phyloP scores from a whole-genome alignment of 1,139 yeast genomes.

The Arxiozyma slooffiae region DNA sequence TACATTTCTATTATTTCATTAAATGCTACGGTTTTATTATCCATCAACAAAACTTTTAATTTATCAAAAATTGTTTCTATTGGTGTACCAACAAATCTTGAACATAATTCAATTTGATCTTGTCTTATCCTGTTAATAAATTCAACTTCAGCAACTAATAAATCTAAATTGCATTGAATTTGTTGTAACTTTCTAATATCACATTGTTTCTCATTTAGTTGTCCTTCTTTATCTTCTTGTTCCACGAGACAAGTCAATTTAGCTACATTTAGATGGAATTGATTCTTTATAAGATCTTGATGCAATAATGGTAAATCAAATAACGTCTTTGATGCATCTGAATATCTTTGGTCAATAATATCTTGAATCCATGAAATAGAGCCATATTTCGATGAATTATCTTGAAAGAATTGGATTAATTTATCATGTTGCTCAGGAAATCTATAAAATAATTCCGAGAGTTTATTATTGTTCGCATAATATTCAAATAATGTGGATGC shows the following conservation, averaged over 20 bases:
- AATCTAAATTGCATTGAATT: constrained; percentile 41
- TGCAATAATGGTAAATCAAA: constrained; percentile 34
- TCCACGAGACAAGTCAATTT: constrained; percentile 42
- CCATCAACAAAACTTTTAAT: constrained; percentile 12
- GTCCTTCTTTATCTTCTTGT: constrained; percentile 8
- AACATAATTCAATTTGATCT: constrained; percentile 14
- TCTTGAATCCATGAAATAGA: constrained; percentile 69
- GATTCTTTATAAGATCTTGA: constrained; percentile 41
- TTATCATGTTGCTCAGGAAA: constrained; percentile 46
- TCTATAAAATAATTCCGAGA: constrained; percentile 45
- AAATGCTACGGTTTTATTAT: constrained; percentile 35
- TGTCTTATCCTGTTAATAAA: constrained; percentile 33
- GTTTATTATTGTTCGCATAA: constrained; percentile 46
- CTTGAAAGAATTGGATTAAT: constrained; percentile 45
- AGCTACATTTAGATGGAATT: constrained; percentile 59
- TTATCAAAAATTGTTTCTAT: constrained; percentile 14
- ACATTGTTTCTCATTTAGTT: constrained; percentile 5
- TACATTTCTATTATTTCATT: constrained; percentile 48
- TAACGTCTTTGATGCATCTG: constrained; percentile 43
- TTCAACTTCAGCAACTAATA: constrained; percentile 41
- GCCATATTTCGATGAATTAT: constrained; percentile 39
- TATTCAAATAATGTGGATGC: constrained; percentile 56
- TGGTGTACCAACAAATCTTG: constrained; percentile 11
- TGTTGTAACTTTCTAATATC: constrained; percentile 20
- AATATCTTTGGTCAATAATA: constrained; percentile 43